Evolutionary conservation across 305 asterid genomes (phyloP).

Genomic region (Fraxinus paxiana): DNA sequence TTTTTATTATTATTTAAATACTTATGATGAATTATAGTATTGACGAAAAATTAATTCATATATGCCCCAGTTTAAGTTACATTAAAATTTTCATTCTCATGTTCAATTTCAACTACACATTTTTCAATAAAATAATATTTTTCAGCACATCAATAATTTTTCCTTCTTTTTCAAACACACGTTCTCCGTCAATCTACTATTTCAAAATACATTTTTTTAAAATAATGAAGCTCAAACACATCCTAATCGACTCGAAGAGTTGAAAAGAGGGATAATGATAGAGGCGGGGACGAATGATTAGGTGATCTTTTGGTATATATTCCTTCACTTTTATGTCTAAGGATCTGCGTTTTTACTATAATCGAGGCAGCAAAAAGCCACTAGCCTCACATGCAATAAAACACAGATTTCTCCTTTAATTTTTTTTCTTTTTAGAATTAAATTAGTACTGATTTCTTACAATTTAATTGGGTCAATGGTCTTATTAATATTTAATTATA

Average conservation of each 20-base stretch:
- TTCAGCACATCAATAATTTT: too few relatives aligned
- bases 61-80: too few relatives aligned
- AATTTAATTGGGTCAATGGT: not conserved
- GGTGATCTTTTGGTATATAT: slow-evolving; percentile 26
- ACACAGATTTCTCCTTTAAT: not conserved
- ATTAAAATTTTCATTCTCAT: too few relatives aligned
- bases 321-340: slow-evolving; percentile 29
- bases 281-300: slow-evolving; percentile 28
- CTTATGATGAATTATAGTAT: not conserved
- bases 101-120: too few relatives aligned
- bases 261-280: not conserved
- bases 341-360: slow-evolving; percentile 30
- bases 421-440: not conserved
- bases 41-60: not conserved
- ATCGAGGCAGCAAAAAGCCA: slow-evolving; percentile 24
- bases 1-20: too few relatives aligned
- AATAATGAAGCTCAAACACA: too few relatives aligned
- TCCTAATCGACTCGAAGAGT: not conserved
- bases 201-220: too few relatives aligned
- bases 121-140: too few relatives aligned
- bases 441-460: not conserved
- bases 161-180: too few relatives aligned
- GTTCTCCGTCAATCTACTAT: too few relatives aligned
- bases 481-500: not conserved
- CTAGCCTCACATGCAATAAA: slow-evolving; percentile 21